Evolutionary conservation across 2,329 filamentous ascomycete genomes (phyloP).

Genomic region (Aspergillus fructus): DNA sequence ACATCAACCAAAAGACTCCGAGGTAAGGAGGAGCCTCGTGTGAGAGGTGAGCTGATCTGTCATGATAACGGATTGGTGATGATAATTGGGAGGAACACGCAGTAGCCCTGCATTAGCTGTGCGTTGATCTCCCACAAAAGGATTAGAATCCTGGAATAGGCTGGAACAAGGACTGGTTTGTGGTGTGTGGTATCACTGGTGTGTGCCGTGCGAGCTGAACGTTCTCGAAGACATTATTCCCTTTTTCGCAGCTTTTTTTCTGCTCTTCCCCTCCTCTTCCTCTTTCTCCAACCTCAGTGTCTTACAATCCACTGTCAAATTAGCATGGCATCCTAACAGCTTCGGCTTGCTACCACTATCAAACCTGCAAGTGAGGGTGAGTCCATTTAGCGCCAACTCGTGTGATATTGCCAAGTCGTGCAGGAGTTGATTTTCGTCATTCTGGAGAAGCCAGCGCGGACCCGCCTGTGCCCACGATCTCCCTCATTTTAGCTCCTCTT

Average conservation of each 20-base stretch:
- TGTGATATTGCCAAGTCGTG: neutral
- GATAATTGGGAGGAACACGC: neutral
- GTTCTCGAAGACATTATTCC: too few relatives aligned
- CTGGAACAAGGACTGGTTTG: neutral
- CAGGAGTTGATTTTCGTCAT: conserved; percentile 2
- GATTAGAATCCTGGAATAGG: neutral
- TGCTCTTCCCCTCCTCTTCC: neutral
- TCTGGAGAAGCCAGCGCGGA: neutral
- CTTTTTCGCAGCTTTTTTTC: neutral
- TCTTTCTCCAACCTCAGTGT: neutral
- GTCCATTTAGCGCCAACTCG: neutral
- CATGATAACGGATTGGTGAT: neutral
- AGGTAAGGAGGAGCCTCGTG: neutral
- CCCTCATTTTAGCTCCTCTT: neutral
- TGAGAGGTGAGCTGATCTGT: neutral
- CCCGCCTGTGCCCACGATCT: conserved; percentile 3
- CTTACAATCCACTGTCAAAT: neutral
- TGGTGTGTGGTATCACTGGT: neutral
- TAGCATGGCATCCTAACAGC: neutral
- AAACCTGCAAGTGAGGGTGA: neutral
- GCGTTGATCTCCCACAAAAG: neutral
- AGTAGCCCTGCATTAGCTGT: conserved; percentile 9
- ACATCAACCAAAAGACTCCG: too few relatives aligned
- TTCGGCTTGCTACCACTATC: neutral
- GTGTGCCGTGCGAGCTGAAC: neutral